Conservation (phyloP, 2,329 filamentous ascomycete species). For the Grosmannia clavigera region DNA sequence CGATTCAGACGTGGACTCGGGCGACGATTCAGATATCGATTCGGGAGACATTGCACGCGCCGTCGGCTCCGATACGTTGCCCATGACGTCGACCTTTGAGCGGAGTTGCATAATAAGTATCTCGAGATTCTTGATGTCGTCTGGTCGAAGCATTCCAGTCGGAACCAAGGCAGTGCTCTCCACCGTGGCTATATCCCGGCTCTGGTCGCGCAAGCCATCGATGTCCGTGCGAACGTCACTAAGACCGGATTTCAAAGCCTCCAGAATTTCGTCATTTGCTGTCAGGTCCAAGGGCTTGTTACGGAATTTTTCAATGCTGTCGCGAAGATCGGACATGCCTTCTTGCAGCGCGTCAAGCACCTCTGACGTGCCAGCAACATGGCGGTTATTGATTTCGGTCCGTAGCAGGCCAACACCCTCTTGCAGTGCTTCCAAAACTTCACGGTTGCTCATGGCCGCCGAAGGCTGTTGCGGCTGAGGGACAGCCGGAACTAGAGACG, state of each 20-base stretch:
- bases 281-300: conserved; percentile 75
- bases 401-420: conserved; percentile 64
- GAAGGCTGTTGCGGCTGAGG: conserved; percentile 24
- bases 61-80: conserved; percentile 18
- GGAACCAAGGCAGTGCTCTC: conserved; percentile 39
- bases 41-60: neutral
- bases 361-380: conserved; percentile 64
- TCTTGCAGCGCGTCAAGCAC: conserved; percentile 84
- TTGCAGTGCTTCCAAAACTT: conserved; percentile 58
- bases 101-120: conserved; percentile 69
- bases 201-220: conserved; percentile 55
- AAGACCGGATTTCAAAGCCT: conserved; percentile 74
- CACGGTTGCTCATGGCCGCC: conserved; percentile 35
- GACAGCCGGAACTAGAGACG: conserved; percentile 47
- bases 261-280: conserved; percentile 78
- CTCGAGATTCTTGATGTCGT: conserved; percentile 79
- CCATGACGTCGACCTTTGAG: conserved; percentile 71
- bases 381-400: conserved; percentile 56
- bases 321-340: conserved; percentile 64
- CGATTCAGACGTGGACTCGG: neutral
- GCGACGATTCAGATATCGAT: neutral
- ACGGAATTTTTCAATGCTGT: conserved; percentile 62
- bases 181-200: conserved; percentile 37
- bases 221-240: conserved; percentile 66
- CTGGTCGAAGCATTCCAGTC: conserved; percentile 44